Conservation (phyloP, 179 eudicot species). For the Camellia oleifera region DNA sequence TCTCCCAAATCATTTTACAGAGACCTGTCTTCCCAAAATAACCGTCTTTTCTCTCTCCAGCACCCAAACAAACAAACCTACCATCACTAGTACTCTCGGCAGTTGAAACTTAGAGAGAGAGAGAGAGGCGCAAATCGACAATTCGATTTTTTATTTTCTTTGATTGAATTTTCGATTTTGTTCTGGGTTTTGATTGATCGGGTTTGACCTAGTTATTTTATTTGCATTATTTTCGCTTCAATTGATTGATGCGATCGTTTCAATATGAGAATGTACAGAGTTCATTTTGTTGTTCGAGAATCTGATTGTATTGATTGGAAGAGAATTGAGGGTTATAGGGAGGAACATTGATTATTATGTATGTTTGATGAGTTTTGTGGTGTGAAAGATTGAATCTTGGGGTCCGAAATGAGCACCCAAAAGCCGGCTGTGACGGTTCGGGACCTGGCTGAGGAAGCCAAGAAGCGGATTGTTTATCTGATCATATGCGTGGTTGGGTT, state of each 20-base stretch:
- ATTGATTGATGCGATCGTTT: background rate
- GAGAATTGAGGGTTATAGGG: background rate
- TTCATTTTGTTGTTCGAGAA: background rate
- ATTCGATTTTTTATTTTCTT: too few relatives aligned
- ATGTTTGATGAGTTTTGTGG: background rate
- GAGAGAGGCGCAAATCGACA: background rate
- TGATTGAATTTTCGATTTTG: background rate
- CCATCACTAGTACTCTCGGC: background rate
- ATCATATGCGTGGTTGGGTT: slow-evolving; percentile 71
- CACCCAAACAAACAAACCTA: too few relatives aligned
- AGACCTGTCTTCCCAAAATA: too few relatives aligned
- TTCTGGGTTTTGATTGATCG: background rate
- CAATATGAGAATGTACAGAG: background rate
- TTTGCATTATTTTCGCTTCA: background rate
- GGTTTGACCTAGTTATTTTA: slow-evolving; percentile 2
- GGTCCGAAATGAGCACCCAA: slow-evolving; percentile 31
- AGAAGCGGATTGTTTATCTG: slow-evolving; percentile 77
- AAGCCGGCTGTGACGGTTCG: slow-evolving; percentile 37
- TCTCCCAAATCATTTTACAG: too few relatives aligned
- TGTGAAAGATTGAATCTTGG: slow-evolving; percentile 16
- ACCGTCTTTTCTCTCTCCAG: too few relatives aligned
- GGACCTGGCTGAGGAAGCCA: slow-evolving; percentile 85
- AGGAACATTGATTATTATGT: background rate
- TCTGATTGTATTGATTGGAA: background rate
- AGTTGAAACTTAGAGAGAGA: background rate